phyloP scores from a whole-genome alignment of 2,329 filamentous ascomycete species.

The Periconia sp. region DNA sequence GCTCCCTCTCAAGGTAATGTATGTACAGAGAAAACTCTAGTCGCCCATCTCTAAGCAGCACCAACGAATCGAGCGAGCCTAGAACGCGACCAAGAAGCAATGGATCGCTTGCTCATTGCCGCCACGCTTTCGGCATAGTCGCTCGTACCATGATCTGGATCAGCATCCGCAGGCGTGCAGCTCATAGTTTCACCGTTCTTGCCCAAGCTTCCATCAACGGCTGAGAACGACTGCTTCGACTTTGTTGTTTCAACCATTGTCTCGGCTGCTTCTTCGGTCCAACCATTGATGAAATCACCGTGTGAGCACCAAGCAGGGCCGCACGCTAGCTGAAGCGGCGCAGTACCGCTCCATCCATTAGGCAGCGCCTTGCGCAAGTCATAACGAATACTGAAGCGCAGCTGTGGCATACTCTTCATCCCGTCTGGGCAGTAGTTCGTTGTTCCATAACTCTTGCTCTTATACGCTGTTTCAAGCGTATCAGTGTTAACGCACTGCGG shows the following conservation, averaged over 20 bases:
- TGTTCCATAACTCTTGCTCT: conserved; percentile 34
- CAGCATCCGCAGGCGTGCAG: conserved; percentile 49
- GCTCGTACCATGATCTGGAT: conserved; percentile 49
- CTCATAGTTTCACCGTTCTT: conserved; percentile 35
- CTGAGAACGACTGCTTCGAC: conserved; percentile 43
- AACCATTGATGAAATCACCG: conserved; percentile 58
- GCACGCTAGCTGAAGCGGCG: conserved; percentile 53
- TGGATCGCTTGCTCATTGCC: conserved; percentile 25
- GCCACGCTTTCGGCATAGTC: conserved; percentile 49
- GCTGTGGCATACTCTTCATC: conserved; percentile 55
- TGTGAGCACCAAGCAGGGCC: conserved; percentile 51
- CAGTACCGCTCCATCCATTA: conserved; percentile 52
- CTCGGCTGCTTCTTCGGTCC: conserved; percentile 49
- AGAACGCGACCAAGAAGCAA: conserved; percentile 7
- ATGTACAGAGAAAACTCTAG: too few species aligned
- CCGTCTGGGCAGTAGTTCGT: conserved; percentile 50
- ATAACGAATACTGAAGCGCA: conserved; percentile 57
- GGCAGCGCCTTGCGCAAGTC: conserved; percentile 53
- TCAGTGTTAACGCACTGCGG: conserved; percentile 51
- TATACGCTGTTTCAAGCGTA: conserved; percentile 45
- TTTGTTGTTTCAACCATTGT: conserved; percentile 50
- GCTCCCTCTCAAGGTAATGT: too few species aligned
- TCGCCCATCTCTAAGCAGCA: too few species aligned
- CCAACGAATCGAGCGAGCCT: too few species aligned
- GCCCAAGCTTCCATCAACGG: conserved; percentile 45